Evolutionary conservation across 2,329 filamentous ascomycete genomes (phyloP).

Genomic region (Verticillium isaacii): DNA sequence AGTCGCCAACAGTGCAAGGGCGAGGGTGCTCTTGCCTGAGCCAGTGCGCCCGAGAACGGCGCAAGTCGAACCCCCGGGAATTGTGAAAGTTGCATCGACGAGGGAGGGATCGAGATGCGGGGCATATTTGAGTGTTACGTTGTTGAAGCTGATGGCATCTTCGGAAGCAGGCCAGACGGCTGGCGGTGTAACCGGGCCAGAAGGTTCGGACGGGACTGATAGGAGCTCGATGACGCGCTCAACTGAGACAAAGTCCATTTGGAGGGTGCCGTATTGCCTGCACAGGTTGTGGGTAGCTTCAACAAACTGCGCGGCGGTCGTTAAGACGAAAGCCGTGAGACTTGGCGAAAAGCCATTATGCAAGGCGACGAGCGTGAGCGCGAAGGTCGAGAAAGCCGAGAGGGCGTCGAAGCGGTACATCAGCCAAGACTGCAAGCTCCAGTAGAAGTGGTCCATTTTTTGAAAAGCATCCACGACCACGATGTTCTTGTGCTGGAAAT

Average conservation of each 20-base stretch:
- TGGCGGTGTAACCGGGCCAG: conserved; percentile 63
- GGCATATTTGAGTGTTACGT: conserved; percentile 76
- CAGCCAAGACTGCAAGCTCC: conserved; percentile 82
- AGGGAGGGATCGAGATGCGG: conserved; percentile 72
- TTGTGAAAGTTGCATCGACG: conserved; percentile 62
- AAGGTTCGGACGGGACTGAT: conserved; percentile 69
- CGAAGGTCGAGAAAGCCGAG: conserved; percentile 68
- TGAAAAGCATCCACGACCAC: conserved; percentile 82
- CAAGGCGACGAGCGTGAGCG: conserved; percentile 69
- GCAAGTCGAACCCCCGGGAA: conserved; percentile 60
- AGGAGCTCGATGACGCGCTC: conserved; percentile 81
- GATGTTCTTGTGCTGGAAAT: conserved; percentile 78
- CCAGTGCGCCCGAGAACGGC: conserved; percentile 77
- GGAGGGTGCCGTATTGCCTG: conserved; percentile 74
- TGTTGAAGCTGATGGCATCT: conserved; percentile 70
- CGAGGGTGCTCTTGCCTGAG: conserved; percentile 79
- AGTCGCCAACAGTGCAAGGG: conserved; percentile 53
- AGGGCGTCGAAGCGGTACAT: conserved; percentile 72
- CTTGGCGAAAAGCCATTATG: conserved; percentile 72
- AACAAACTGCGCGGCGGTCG: conserved; percentile 66
- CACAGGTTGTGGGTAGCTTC: conserved; percentile 69
- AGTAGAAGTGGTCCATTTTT: conserved; percentile 95
- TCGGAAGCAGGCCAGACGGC: conserved; percentile 70
- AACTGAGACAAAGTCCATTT: conserved; percentile 89
- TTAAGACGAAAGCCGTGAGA: conserved; percentile 77